Percentiles rank a stretch among this genome's conserved stretches.
Evolutionary conservation across 2,329 filamentous ascomycete genomes (phyloP).

Genomic region (Aspergillus unguis): DNA sequence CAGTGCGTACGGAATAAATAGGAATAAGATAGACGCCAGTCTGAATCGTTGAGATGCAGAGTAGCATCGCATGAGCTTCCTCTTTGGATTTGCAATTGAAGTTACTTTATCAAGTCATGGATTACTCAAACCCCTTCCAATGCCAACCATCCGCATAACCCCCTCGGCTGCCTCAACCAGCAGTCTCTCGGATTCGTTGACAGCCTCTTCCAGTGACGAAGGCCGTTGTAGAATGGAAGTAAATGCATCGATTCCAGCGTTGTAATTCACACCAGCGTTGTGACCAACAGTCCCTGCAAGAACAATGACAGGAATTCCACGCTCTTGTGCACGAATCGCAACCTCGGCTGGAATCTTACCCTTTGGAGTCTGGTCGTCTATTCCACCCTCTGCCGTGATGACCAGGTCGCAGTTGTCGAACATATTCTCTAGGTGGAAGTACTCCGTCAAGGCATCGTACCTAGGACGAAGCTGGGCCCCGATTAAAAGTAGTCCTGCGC

Average conservation of each 20-base stretch:
- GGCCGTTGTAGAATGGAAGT: constrained; percentile 30
- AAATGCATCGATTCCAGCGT: constrained; percentile 34
- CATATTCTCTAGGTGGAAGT: constrained; percentile 47
- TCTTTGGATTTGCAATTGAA: no score
- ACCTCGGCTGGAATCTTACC: constrained; percentile 56
- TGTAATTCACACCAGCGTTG: constrained; percentile 33
- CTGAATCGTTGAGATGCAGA: no score
- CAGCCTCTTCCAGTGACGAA: constrained; percentile 26
- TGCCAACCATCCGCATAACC: constrained; percentile 30
- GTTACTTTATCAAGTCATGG: no score
- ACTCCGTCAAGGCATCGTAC: constrained; percentile 51
- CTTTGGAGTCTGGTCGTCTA: constrained; percentile 51
- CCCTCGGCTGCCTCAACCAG: constrained; percentile 27
- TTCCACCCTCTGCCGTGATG: constrained; percentile 53
- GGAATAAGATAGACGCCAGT: no score
- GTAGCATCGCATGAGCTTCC: no score
- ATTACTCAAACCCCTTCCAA: constrained; percentile 12
- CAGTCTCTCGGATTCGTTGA: constrained; percentile 24
- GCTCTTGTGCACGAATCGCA: constrained; percentile 46
- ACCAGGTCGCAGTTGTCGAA: constrained; percentile 51
- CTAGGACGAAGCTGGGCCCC: constrained; percentile 48
- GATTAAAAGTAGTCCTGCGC: constrained; percentile 50
- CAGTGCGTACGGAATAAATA: no score
- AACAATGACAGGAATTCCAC: constrained; percentile 48
- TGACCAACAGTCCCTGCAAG: constrained; percentile 43